Evolutionary conservation across 176 grass and related monocot species (phyloP).

Genomic region (Juncus effusus): DNA sequence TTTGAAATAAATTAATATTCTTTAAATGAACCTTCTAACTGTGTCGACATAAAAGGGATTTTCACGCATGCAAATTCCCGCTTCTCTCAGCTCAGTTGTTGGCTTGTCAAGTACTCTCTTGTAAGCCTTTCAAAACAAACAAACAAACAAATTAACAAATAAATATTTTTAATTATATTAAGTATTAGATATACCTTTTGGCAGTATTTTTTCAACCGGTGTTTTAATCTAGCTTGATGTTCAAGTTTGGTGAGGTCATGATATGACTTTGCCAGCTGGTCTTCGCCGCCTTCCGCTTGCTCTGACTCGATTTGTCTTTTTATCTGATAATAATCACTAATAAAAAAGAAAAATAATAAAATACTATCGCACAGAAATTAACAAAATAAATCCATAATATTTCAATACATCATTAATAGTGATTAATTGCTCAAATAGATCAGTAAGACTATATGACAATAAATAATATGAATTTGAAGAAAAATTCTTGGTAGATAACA

Average conservation of each 20-base stretch:
- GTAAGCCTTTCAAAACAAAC: constrained; percentile 51
- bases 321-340: constrained; percentile 97
- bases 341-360: constrained; percentile 4
- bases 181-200: constrained; percentile 61
- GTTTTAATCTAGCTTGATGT: constrained; percentile 82
- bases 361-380: no score
- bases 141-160: not conserved
- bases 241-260: constrained; percentile 90
- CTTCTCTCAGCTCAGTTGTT: constrained; percentile 89
- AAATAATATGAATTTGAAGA: constrained; percentile 9
- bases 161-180: not conserved
- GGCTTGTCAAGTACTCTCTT: constrained; percentile 99
- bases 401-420: no score
- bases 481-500: no score
- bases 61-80: constrained; percentile 99
- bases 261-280: constrained; percentile 56
- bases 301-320: constrained; percentile 98
- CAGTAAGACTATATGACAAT: constrained; percentile 26
- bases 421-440: not conserved
- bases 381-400: no score
- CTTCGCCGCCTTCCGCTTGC: constrained; percentile 58
- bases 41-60: constrained; percentile 99
- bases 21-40: constrained; percentile 55
- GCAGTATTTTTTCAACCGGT: constrained; percentile 94
- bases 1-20: not conserved